Conservation (phyloP, 805 yeast species). For the Barnettozyma salicaria region DNA sequence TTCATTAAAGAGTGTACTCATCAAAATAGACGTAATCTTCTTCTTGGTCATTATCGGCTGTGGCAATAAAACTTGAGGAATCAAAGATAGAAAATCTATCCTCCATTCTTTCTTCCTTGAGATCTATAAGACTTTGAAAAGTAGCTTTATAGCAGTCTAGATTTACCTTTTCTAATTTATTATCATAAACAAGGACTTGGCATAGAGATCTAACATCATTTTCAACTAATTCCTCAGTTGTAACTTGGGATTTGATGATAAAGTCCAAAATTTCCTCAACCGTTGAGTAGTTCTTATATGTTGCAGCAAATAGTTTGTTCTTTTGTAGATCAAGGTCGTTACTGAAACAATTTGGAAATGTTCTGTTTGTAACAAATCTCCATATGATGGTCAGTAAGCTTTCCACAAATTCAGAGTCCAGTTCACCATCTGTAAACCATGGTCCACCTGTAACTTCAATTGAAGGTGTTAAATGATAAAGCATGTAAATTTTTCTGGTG, state of each 20-base stretch:
- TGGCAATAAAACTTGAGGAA: slow-evolving; percentile 35
- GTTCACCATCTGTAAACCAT: slow-evolving; percentile 95
- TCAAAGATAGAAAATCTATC: slow-evolving; percentile 36
- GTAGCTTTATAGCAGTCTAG: slow-evolving; percentile 72
- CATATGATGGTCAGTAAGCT: slow-evolving; percentile 78
- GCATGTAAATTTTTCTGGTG: slow-evolving; percentile 93
- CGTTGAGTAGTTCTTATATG: slow-evolving; percentile 58
- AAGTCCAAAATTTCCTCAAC: slow-evolving; percentile 72
- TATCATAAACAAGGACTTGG: slow-evolving; percentile 84
- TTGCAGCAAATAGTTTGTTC: slow-evolving; percentile 44
- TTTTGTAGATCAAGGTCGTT: slow-evolving; percentile 24
- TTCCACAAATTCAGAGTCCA: slow-evolving; percentile 90
- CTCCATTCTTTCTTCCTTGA: slow-evolving; percentile 35
- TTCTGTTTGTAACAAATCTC: slow-evolving; percentile 72
- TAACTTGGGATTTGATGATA: slow-evolving; percentile 63
- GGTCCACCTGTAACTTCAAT: slow-evolving; percentile 98
- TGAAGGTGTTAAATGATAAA: slow-evolving; percentile 87
- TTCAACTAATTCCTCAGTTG: slow-evolving; percentile 71
- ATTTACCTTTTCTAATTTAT: slow-evolving; percentile 63
- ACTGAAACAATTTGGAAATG: slow-evolving; percentile 67
- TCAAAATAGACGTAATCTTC: slow-evolving; percentile 41
- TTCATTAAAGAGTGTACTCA: slow-evolving; percentile 35
- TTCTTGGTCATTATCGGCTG: slow-evolving; percentile 30
- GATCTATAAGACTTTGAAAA: slow-evolving; percentile 72
- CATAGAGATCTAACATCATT: slow-evolving; percentile 77